Evolutionary conservation across 768 basidiomycete species (phyloP), one percentile per base, ranked within the genome.

Genomic region (Lentinula lateritia): DNA sequence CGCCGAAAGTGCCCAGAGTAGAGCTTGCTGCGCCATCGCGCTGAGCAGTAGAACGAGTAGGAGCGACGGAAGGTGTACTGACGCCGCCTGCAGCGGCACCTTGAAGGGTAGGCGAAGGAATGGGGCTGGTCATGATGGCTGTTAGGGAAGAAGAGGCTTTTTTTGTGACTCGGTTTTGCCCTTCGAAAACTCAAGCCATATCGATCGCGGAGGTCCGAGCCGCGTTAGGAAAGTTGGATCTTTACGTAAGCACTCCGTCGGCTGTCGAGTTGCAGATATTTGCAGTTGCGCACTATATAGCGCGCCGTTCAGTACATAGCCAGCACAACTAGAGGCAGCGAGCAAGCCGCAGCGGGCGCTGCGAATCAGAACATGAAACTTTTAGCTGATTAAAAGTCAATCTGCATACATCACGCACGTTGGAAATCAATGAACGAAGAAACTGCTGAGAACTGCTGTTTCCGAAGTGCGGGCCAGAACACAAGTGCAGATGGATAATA

Each of bases 1-100:
- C 83, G 0, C 79, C 80, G 66, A 84, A 85, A 1, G 84, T 84
- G 18, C 83, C 83, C 38, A 84, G 65, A 55, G 73, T 81, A 64
- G 76, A 78, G 45, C 36, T 64, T 38, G 56, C 42, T 12, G 36
- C 18, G 68, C 72, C 77, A 55, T 74, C 76, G 15, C 73, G 77
- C 61, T 78, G 80, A 50, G 41, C 34, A 5, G 68, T 53, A n/a
- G 72, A 67, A 32, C 80, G 73, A 39, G 80, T 64, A 6, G 80
- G 79, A 6, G 75, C 77, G 35, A 72, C 61, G 0, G 54, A 75
- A 36, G 62, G 56, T 32, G 57, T 62, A 20, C 34, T 15, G 16
- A n/a, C 35, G 23, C 42, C 43, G 28, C 50, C 56, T 32, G 61
- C 61, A n/a, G 16, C 55, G 36, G 55, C 55, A 50, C 55, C 55